A percentile compares a stretch with the other conserved stretches of the same genome.
These are phyloP conservation scores for Podospora australis DNA, from an alignment of 495 filamentous ascomycete species.

Conservation along the genomic window DNA sequence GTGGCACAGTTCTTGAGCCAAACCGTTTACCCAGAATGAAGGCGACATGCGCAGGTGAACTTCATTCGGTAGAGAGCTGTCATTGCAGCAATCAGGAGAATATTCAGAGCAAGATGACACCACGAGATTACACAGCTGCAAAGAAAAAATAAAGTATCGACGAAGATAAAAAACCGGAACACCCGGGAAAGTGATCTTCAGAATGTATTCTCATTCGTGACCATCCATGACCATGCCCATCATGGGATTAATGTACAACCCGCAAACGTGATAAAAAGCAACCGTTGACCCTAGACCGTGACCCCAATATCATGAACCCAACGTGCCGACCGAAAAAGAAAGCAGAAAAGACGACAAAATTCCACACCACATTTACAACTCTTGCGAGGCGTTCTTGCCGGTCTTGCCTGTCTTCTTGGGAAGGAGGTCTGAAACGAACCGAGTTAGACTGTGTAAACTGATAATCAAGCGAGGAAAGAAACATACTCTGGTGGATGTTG, in stretches of 20 bases:
- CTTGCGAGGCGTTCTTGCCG: slow-evolving; percentile 85
- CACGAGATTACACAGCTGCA: background rate
- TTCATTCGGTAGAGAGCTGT: no score
- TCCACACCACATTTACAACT: slow-evolving; percentile 59
- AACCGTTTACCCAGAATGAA: no score
- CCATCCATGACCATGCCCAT: slow-evolving; percentile 60
- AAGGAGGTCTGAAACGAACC: slow-evolving; percentile 66
- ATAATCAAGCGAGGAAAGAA: background rate
- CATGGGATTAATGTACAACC: slow-evolving; percentile 88
- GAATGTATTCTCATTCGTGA: slow-evolving; percentile 50
- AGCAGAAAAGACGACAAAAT: slow-evolving; percentile 54
- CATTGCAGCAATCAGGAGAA: no score
- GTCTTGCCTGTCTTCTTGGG: slow-evolving; percentile 96
- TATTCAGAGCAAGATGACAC: no score
- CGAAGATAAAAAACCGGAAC: background rate
- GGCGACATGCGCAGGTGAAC: no score
- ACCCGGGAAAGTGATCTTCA: slow-evolving; percentile 22
- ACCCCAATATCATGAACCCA: slow-evolving; percentile 79
- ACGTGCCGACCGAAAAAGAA: slow-evolving; percentile 58
- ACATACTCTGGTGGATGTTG: slow-evolving; percentile 96
- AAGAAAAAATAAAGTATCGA: background rate
- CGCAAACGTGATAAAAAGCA: slow-evolving; percentile 61
- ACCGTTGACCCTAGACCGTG: slow-evolving; percentile 75
- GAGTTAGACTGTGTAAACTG: slow-evolving; percentile 35
- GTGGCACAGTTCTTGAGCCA: no score